Evolutionary conservation across 176 grass and related monocot genomes (phyloP), one percentile per base, ranked within the genome.

Genomic region (Avena insularis): DNA sequence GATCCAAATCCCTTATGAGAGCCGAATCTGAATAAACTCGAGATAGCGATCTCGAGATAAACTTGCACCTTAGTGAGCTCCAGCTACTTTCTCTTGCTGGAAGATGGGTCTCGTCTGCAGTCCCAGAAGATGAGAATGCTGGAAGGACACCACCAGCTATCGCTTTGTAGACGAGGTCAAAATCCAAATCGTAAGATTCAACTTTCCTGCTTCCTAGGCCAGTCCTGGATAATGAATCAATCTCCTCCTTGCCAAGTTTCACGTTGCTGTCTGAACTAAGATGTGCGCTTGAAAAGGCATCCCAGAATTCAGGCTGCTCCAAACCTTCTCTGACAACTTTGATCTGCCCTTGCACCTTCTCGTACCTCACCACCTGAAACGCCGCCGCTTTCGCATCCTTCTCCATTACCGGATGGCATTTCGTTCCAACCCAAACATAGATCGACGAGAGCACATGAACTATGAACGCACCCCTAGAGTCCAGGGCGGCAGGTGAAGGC

Each of bases 391-490:
- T 93, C 7, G 97, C 97, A 71, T 99, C 97, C 91, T 96, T 99
- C 43, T 92, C 90, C 94, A 99, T 96, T n/a, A 94, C 90, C 8
- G 43, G 86, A 89, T 94, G 84, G 16, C 97, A 96, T 51, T 86
- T 93, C 56, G 70, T 87, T 53, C 97, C 97, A 54, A 94, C 87
- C 97, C 97, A 99, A 38, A 99, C 92, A 83, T 99, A 99, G 63
- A 99, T 96, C 3, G 97, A 99, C 9, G 90, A 93, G 43, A 99
- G 77, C 58, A 96, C 83, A 62, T 99, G 97, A 55, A 99, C 61
- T 9, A 99, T 96, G 87, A 99, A 99, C 19, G 97, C 89, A 8
- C 97, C 97, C 75, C 97, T 93, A 53, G 96, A 98, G 84, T 98
- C 96, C 71, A 98, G 83, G 13, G 93, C 92, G 0, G 68, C 69